phyloP scores from a whole-genome alignment of 768 basidiomycete species.

The Dacryopinax primogenitus region DNA sequence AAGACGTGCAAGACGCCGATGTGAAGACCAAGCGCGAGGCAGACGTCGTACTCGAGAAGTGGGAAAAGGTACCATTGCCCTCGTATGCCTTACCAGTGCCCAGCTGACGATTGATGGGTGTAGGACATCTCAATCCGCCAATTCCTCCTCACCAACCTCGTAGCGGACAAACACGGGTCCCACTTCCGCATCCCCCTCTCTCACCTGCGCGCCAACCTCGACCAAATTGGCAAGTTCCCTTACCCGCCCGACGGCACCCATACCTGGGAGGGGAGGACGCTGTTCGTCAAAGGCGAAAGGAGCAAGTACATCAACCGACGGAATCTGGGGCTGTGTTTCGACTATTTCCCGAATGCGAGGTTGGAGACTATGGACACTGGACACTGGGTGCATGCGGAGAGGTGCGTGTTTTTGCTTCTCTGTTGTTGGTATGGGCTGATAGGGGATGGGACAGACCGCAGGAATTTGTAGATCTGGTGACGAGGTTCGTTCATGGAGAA shows the following conservation, averaged over 20 bases:
- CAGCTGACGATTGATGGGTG: too few species aligned
- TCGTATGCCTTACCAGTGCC: too few species aligned
- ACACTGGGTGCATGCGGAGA: conserved; percentile 89
- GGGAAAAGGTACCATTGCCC: conserved; percentile 42
- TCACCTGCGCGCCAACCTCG: conserved; percentile 47
- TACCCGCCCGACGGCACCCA: conserved; percentile 42
- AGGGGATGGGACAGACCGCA: conserved; percentile 22
- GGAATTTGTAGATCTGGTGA: conserved; percentile 31
- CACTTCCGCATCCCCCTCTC: conserved; percentile 64
- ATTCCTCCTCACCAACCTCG: conserved; percentile 76
- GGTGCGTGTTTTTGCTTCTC: conserved; percentile 28
- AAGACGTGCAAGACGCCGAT: conserved; percentile 46
- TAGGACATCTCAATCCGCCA: conserved; percentile 64
- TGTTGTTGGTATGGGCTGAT: not conserved
- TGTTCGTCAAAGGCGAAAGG: conserved; percentile 68
- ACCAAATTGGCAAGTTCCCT: conserved; percentile 66
- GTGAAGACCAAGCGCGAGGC: conserved; percentile 58
- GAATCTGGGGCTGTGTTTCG: conserved; percentile 46
- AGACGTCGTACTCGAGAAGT: conserved; percentile 44
- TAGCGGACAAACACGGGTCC: conserved; percentile 31
- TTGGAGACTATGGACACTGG: conserved; percentile 57
- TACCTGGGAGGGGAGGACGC: conserved; percentile 45
- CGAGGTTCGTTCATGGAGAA: conserved; percentile 24
- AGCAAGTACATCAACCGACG: conserved; percentile 69
- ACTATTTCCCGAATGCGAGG: conserved; percentile 60